Conservation (phyloP, 257 asterid species). For the Anisodus tanguticus region DNA sequence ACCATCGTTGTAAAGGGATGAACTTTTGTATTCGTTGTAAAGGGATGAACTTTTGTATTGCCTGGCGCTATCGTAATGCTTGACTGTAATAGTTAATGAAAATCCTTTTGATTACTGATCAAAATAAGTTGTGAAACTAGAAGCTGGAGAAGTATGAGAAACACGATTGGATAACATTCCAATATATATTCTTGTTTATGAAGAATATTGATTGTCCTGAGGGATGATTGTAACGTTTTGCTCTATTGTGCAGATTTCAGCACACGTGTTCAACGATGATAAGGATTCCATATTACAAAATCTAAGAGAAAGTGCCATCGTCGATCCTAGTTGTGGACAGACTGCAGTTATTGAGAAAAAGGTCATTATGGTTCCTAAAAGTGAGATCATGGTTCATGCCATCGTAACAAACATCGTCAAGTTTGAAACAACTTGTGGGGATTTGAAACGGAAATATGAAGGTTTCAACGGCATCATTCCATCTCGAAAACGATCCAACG, state of each 20-base stretch:
- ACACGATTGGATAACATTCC: background rate
- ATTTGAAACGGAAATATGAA: constrained; percentile 53
- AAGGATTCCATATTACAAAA: constrained; percentile 55
- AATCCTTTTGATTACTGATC: background rate
- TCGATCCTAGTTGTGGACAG: constrained; percentile 75
- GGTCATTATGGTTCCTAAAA: constrained; percentile 57
- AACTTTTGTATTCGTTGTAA: background rate
- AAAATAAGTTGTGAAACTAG: background rate
- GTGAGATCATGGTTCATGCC: constrained; percentile 63
- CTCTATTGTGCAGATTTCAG: constrained; percentile 48
- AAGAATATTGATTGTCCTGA: background rate
- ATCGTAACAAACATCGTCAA: constrained; percentile 65
- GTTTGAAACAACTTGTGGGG: constrained; percentile 42
- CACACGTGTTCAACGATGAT: constrained; percentile 49
- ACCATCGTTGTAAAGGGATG: background rate
- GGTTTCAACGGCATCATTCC: constrained; percentile 43
- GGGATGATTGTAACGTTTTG: background rate
- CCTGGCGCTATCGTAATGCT: background rate
- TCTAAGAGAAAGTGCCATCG: constrained; percentile 60
- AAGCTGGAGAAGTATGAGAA: constrained; percentile 8
- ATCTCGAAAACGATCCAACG: constrained; percentile 59
- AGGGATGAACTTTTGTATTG: background rate
- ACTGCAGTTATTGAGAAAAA: constrained; percentile 63
- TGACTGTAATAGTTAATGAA: background rate
- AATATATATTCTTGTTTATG: background rate